Evolutionary conservation across 768 basidiomycete genomes (phyloP), one percentile per base, ranked within the genome.

Genomic region (Collybia sordida): DNA sequence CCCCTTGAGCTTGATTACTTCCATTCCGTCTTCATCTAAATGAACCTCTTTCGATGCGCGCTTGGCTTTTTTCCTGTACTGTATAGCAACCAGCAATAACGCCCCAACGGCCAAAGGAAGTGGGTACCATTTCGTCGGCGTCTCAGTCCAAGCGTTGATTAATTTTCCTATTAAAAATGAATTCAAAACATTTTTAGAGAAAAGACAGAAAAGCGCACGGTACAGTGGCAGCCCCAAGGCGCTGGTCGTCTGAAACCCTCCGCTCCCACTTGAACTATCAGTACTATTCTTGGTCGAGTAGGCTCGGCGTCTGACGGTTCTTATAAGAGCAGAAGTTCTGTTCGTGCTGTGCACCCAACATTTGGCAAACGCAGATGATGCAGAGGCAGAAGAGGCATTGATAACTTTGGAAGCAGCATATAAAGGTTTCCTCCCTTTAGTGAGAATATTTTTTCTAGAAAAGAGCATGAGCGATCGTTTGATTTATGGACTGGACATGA

Each of bases 121-220:
- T 8, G 95, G 95, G 58, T 95, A 96, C 95, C 95, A 98, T 68
- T 85, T 90, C 28, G 90, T 94, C 0, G 93, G 92, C 0, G 95
- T 94, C 60, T 85, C 74, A 4, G 79, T 85, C 91, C 91, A 93
- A 22, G 91, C 90, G 52, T 79, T 77, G 23, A 88, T 73, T 6
- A 95, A 67, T 63, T 77, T 82, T 37, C 79, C 88, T 86, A 38
- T 54, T 31, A 12, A 46, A 40, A 44, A 35, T 43, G 6, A 45
- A 47, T 14, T 27, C 12, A 51, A 34, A 24, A 19, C 51, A 41
- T 49, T 62, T 23, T 42, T 18, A 42, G 27, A n/a, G 35, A 18
- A 21, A 27, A 22, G 37, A 19, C 45, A 50, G 14, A 22, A 25
- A 14, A 24, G 72, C 80, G 51, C 52, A 80, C 83, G 75, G 62